A percentile compares a stretch with the other conserved stretches of the same genome.
Evolutionary conservation across 2,329 filamentous ascomycete species (phyloP).

Genomic region (Xylaria arbuscula): DNA sequence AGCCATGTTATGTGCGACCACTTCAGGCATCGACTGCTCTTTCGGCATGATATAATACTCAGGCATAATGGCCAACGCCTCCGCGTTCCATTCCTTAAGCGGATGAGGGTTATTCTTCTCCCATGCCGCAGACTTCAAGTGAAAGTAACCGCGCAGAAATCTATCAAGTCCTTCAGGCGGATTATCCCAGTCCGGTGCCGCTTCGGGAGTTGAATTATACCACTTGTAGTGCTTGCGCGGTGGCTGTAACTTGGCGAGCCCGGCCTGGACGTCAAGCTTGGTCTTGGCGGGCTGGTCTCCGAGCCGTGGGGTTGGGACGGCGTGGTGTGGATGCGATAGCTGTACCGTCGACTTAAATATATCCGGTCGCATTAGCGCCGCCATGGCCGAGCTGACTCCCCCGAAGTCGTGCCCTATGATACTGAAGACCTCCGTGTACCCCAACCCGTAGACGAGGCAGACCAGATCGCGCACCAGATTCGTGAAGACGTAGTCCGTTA

Average conservation of each 20-base stretch:
- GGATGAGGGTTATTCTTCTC: conserved; percentile 63
- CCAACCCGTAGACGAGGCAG: conserved; percentile 69
- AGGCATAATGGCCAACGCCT: conserved; percentile 69
- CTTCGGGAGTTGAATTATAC: conserved; percentile 66
- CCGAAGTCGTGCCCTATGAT: conserved; percentile 69
- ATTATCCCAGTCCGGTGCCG: conserved; percentile 59
- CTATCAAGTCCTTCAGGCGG: conserved; percentile 57
- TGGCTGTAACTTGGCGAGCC: conserved; percentile 64
- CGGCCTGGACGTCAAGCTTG: conserved; percentile 62
- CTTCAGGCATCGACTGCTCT: conserved; percentile 67
- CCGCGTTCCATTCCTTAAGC: conserved; percentile 66
- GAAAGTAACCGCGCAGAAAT: conserved; percentile 74
- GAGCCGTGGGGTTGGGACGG: conserved; percentile 61
- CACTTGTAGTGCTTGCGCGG: conserved; percentile 77
- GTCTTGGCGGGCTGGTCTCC: conserved; percentile 33
- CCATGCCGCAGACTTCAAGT: conserved; percentile 75
- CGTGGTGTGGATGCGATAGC: conserved; percentile 74
- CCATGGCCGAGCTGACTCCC: conserved; percentile 68
- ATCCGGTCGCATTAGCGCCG: conserved; percentile 71
- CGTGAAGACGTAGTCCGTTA: conserved; percentile 67
- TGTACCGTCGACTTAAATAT: conserved; percentile 70
- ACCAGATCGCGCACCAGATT: conserved; percentile 71
- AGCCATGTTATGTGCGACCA: conserved; percentile 65
- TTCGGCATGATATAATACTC: conserved; percentile 76
- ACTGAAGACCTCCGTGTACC: conserved; percentile 67